Conservation (phyloP, 2,329 filamentous ascomycete genomes). For the Huntiella abstrusa region DNA sequence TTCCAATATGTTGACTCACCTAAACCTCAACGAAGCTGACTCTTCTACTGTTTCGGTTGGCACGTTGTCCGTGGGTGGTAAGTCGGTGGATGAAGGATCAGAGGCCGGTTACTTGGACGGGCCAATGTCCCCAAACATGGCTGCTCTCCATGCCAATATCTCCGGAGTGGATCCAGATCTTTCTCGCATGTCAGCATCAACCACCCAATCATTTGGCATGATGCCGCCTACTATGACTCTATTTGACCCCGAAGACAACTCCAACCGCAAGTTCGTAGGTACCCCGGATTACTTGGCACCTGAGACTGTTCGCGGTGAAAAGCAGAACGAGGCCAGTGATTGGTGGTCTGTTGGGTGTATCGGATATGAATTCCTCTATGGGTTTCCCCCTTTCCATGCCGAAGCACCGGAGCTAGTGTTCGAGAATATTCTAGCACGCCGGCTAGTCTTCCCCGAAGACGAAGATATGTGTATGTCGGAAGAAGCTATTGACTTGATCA, state of each 20-base stretch:
- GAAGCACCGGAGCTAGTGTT: slow-evolving; percentile 83
- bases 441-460: slow-evolving; percentile 82
- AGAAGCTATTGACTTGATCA: slow-evolving; percentile 87
- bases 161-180: slow-evolving; percentile 17
- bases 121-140: slow-evolving; percentile 58
- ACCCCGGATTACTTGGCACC: slow-evolving; percentile 94
- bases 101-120: slow-evolving; percentile 37
- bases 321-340: slow-evolving; percentile 95
- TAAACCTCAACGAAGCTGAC: slow-evolving; percentile 50
- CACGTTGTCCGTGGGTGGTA: slow-evolving; percentile 24
- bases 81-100: slow-evolving; percentile 40
- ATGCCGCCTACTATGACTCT: slow-evolving; percentile 86
- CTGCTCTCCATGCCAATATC: slow-evolving; percentile 2
- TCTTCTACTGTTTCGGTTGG: slow-evolving; percentile 15
- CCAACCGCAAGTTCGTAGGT: slow-evolving; percentile 79
- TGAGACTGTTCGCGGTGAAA: slow-evolving; percentile 86
- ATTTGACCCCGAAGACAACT: slow-evolving; percentile 66
- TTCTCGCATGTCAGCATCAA: slow-evolving; percentile 20
- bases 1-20: slow-evolving; percentile 61
- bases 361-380: slow-evolving; percentile 87
- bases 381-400: slow-evolving; percentile 85
- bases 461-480: slow-evolving; percentile 57
- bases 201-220: slow-evolving; percentile 42
- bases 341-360: slow-evolving; percentile 99
- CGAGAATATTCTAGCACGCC: slow-evolving; percentile 79